A percentile compares a stretch with the other conserved stretches of the same genome.
These are phyloP conservation scores for Schoenoplectus tabernaemontani DNA, from an alignment of 202 grass and related monocot genomes.

Conservation along the genomic window DNA sequence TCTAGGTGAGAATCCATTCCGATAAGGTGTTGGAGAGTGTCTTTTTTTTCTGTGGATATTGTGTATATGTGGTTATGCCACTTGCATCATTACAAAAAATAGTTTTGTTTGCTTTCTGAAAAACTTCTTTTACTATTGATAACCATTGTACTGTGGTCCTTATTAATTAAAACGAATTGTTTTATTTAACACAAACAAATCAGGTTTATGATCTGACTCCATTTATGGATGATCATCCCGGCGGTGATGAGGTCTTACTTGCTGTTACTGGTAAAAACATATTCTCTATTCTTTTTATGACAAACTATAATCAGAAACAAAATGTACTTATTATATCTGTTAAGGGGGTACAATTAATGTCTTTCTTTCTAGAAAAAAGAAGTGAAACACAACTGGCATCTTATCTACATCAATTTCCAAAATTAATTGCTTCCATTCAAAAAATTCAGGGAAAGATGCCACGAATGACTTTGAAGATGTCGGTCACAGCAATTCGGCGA, in stretches of 20 bases:
- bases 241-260: constrained; percentile 75
- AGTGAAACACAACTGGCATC: background rate
- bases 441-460: constrained; percentile 56
- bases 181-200: constrained; percentile 6
- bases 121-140: background rate
- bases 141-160: background rate
- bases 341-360: background rate
- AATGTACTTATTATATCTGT: background rate
- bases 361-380: background rate
- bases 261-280: constrained; percentile 30
- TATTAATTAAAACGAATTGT: background rate
- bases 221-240: constrained; percentile 91
- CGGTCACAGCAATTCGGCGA: constrained; percentile 44
- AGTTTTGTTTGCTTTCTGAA: background rate
- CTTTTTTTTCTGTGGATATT: background rate
- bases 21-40: no score
- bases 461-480: constrained; percentile 54
- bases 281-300: background rate
- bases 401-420: background rate
- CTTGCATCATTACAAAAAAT: background rate
- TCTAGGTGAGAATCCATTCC: no score
- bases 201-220: constrained; percentile 78
- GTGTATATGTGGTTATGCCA: background rate
- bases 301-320: background rate
- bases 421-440: constrained; percentile 11